Conservation (phyloP, 164 flowering plant species). For the Annona squamosa region DNA sequence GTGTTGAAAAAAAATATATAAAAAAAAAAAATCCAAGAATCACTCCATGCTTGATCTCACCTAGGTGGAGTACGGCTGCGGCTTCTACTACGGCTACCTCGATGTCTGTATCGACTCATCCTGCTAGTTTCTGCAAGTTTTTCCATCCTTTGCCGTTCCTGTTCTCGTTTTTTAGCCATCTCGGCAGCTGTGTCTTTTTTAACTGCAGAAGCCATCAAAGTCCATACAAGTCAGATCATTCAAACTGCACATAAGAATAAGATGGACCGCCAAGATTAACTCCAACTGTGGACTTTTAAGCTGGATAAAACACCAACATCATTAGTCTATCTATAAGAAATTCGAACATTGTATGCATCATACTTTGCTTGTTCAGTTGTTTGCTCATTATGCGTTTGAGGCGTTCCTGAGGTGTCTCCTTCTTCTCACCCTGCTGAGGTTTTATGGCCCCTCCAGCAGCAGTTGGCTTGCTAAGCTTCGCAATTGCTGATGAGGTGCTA, state of each 20-base stretch:
- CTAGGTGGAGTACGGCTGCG: slow-evolving; percentile 80
- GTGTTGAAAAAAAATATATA: too few species aligned
- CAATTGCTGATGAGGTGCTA: slow-evolving; percentile 73
- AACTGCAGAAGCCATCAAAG: slow-evolving; percentile 38
- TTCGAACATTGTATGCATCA: slow-evolving; percentile 6
- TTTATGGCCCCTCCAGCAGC: slow-evolving; percentile 40
- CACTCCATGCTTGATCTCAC: slow-evolving; percentile 20
- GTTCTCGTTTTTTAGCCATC: slow-evolving; percentile 86
- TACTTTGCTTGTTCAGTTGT: slow-evolving; percentile 93
- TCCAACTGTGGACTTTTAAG: not conserved
- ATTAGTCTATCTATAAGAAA: not conserved
- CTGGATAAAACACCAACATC: not conserved
- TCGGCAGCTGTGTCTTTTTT: slow-evolving; percentile 86
- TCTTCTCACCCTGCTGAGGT: slow-evolving; percentile 66
- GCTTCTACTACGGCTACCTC: slow-evolving; percentile 85
- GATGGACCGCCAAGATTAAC: not conserved
- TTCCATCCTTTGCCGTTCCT: slow-evolving; percentile 86
- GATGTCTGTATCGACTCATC: slow-evolving; percentile 49
- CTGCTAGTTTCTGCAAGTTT: slow-evolving; percentile 91
- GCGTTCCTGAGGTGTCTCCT: slow-evolving; percentile 98
- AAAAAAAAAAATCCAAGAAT: not conserved
- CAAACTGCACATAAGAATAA: slow-evolving; percentile 2
- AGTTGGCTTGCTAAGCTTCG: slow-evolving; percentile 69
- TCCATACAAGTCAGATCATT: not conserved
- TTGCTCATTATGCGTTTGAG: slow-evolving; percentile 95